Conservation (phyloP, 495 filamentous ascomycete genomes). For the Penicillium herquei region DNA sequence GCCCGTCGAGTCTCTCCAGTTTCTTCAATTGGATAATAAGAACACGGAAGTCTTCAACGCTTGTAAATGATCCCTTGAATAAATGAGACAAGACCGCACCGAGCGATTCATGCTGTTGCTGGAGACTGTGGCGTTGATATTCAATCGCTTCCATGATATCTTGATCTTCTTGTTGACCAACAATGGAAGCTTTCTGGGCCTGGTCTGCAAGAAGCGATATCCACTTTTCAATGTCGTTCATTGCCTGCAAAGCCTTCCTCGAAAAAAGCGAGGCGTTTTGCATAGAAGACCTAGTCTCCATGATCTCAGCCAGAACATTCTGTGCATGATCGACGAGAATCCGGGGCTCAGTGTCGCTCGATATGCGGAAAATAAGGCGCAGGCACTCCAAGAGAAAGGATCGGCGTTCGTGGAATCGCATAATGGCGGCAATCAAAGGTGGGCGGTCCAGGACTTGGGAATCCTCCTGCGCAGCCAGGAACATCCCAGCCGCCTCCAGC, state of each 20-base stretch:
- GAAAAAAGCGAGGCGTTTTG: constrained; percentile 55
- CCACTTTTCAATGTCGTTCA: constrained; percentile 71
- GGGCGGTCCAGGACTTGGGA: constrained; percentile 63
- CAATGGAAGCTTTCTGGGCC: constrained; percentile 63
- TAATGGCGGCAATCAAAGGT: constrained; percentile 67
- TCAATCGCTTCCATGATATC: constrained; percentile 69
- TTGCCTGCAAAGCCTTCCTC: constrained; percentile 66
- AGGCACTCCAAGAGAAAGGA: constrained; percentile 78
- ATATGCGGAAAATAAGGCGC: constrained; percentile 68
- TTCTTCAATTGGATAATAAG: constrained; percentile 64
- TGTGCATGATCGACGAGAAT: constrained; percentile 27
- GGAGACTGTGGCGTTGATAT: constrained; percentile 68
- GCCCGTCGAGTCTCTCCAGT: constrained; percentile 68
- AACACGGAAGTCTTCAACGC: constrained; percentile 65
- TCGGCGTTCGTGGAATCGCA: constrained; percentile 80
- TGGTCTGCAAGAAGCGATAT: constrained; percentile 70
- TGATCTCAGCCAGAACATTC: constrained; percentile 39
- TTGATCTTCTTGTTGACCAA: constrained; percentile 57
- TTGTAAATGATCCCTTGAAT: constrained; percentile 69
- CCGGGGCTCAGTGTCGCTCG: constrained; percentile 26
- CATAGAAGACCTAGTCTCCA: constrained; percentile 43
- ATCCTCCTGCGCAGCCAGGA: constrained; percentile 66
- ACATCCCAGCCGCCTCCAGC: constrained; percentile 70
- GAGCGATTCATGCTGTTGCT: constrained; percentile 86
- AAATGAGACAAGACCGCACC: constrained; percentile 71